These are phyloP conservation scores for Polygonum maritimum DNA, from an alignment of 148 eudicot genomes.

Conservation along the genomic window DNA sequence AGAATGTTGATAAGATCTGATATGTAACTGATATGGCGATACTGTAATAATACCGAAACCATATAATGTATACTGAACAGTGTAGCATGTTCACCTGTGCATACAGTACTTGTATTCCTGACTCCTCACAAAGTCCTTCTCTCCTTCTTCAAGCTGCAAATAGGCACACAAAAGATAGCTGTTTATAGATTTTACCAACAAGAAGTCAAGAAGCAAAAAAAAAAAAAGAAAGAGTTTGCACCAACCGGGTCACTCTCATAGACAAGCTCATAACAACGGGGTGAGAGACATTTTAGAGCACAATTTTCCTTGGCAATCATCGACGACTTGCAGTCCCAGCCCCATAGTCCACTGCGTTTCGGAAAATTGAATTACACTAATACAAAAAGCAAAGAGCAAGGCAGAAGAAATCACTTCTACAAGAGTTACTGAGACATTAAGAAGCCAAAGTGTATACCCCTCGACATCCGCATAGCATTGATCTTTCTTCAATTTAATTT, in stretches of 20 bases:
- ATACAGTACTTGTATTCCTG: constrained; percentile 89
- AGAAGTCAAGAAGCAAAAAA: not conserved
- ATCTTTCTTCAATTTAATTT: constrained; percentile 58
- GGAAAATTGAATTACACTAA: not conserved
- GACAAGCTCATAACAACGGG: constrained; percentile 69
- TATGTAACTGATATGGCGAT: not conserved
- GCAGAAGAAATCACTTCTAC: not conserved
- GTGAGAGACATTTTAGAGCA: constrained; percentile 72
- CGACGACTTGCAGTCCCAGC: constrained; percentile 65
- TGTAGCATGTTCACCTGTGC: constrained; percentile 41
- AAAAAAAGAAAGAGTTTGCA: not conserved
- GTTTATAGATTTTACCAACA: not conserved
- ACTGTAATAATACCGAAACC: not conserved
- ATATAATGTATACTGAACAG: not conserved
- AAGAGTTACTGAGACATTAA: not conserved
- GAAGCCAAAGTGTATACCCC: constrained; percentile 31
- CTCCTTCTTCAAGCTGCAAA: constrained; percentile 86
- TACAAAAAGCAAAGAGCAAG: not conserved
- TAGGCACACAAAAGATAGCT: not conserved
- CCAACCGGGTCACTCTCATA: constrained; percentile 91
- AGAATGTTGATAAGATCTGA: not conserved
- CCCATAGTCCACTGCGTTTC: constrained; percentile 71
- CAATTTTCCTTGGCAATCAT: constrained; percentile 85
- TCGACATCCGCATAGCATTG: constrained; percentile 71
- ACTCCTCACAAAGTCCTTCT: constrained; percentile 63